Base-by-base conservation (phyloP, 495 filamentous ascomycete genomes). In the Penicillium parvum region DNA sequence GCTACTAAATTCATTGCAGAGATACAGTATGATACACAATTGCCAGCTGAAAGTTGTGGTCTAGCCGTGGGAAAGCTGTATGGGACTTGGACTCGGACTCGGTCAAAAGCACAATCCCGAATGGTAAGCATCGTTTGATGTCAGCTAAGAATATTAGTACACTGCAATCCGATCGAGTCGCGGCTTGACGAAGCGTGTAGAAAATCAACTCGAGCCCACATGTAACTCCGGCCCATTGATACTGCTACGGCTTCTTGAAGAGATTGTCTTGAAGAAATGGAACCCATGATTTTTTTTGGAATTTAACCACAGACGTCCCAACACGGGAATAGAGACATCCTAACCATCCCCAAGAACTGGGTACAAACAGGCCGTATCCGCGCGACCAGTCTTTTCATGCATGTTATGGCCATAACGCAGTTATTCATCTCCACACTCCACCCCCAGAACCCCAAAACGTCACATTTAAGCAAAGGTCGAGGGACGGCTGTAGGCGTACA, bases 401-500 rank as follows among this genome's bases (percentile, higher is more conserved):
- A 71, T 68, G 61, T 65, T 64, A 64, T 70, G 64, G 67, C 67
- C 67, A 65, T 69, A 60, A 68, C 64, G 64, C 57, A 68, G 63
- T 70, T 60, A 66, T 71, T 69, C 65, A 69, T 68, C 62, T 61
- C 48, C 61, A 71, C 66, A 69, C 60, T 61, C 66, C 65, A 58
- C 57, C 50, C 64, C 47, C 47, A 53, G 58, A 59, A 30, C 38
- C 58, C 58, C 47, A 61, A 52, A 64, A 62, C 56, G 50, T 60
- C 63, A 71, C 64, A 65, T 66, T 64, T 74, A 78, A 52, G 74
- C 74, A 63, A 96, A 96, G 64, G 92, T 97, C 49, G 86, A 84
- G 62, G 92, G 92, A 72, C 92, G 82, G 69, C 81, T 87, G 66
- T 88, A 81, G 63, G 84, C 76, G 76, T 91, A 98, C 63, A 97